A percentile compares a stretch with the other conserved stretches of the same genome.
Evolutionary conservation across 306 rosid genomes (phyloP).

Genomic region (Oxytropis ochrocephala): DNA sequence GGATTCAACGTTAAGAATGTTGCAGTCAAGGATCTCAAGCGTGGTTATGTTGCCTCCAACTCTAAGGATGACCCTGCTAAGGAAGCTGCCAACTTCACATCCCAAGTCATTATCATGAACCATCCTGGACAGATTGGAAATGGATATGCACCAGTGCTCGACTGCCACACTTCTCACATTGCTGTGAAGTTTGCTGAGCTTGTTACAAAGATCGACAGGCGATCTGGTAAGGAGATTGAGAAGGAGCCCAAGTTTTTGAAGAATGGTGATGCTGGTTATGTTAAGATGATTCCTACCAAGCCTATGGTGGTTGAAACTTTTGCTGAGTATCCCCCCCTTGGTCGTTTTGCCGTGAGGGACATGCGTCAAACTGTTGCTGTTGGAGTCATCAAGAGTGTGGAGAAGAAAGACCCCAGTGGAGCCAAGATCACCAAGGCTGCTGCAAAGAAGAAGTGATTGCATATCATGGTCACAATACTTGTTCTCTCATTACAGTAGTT

Average conservation of each 20-base stretch:
- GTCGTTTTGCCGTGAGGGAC: conserved; percentile 49
- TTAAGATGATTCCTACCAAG: conserved; percentile 33
- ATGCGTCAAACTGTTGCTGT: conserved; percentile 37
- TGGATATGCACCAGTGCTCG: conserved; percentile 39
- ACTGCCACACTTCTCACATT: conserved; percentile 53
- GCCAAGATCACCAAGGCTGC: conserved; percentile 36
- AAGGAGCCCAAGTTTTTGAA: conserved; percentile 10
- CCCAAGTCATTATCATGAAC: conserved; percentile 30
- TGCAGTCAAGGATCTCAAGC: conserved; percentile 36
- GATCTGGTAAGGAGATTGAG: no score
- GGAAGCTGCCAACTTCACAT: conserved; percentile 10
- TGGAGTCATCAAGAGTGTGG: background rate
- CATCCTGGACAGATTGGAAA: conserved; percentile 33
- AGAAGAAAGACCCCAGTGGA: background rate
- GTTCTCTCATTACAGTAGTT: background rate
- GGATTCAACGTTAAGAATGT: conserved; percentile 33
- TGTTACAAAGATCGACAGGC: no score
- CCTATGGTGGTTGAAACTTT: conserved; percentile 35
- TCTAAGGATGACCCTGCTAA: no score
- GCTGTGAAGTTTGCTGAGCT: conserved; percentile 20
- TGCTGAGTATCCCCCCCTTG: conserved; percentile 40
- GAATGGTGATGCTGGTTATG: conserved; percentile 28
- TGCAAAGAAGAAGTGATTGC: conserved; percentile 24
- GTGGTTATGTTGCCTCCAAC: no score
- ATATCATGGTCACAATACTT: no score